Conservation (phyloP, 805 yeast genomes). For the Kazachstania psychrophila region DNA sequence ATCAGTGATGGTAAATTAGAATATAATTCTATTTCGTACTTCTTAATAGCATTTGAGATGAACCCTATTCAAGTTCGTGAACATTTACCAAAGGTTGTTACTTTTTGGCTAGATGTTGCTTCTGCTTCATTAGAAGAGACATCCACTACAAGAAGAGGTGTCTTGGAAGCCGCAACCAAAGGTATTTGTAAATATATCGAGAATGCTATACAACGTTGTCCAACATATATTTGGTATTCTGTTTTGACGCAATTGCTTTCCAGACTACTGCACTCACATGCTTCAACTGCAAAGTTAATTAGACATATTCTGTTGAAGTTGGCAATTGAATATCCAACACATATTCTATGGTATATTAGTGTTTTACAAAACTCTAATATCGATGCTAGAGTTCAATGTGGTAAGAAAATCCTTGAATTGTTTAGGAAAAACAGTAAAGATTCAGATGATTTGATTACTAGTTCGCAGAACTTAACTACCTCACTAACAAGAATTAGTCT, state of each 20-base stretch:
- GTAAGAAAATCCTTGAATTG: slow-evolving; percentile 36
- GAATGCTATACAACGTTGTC: slow-evolving; percentile 36
- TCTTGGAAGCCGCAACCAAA: slow-evolving; percentile 31
- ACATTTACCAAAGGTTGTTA: slow-evolving; percentile 79
- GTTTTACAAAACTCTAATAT: slow-evolving; percentile 56
- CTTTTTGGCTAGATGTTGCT: slow-evolving; percentile 81
- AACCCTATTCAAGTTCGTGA: slow-evolving; percentile 62
- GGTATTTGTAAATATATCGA: slow-evolving; percentile 42
- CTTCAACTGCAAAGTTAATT: slow-evolving; percentile 46
- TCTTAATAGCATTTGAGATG: slow-evolving; percentile 25
- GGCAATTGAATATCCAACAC: slow-evolving; percentile 61
- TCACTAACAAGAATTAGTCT: slow-evolving; percentile 23
- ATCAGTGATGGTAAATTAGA: slow-evolving; percentile 24
- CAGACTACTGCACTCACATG: slow-evolving; percentile 57
- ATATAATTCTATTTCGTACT: slow-evolving; percentile 23
- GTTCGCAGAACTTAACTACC: slow-evolving; percentile 18
- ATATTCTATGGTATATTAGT: slow-evolving; percentile 66
- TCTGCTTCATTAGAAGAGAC: slow-evolving; percentile 22
- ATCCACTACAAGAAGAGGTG: slow-evolving; percentile 21
- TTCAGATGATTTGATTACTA: slow-evolving; percentile 12
- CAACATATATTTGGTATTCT: slow-evolving; percentile 63
- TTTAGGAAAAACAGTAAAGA: slow-evolving; percentile 12
- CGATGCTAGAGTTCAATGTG: slow-evolving; percentile 37
- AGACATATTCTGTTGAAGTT: slow-evolving; percentile 49
- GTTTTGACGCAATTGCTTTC: slow-evolving; percentile 82